Percentiles rank a stretch among this genome's conserved stretches.
These are phyloP conservation scores for Mucor plumbeus DNA, from an alignment of 371 early-diverging fungal genomes.

Conservation along the genomic window DNA sequence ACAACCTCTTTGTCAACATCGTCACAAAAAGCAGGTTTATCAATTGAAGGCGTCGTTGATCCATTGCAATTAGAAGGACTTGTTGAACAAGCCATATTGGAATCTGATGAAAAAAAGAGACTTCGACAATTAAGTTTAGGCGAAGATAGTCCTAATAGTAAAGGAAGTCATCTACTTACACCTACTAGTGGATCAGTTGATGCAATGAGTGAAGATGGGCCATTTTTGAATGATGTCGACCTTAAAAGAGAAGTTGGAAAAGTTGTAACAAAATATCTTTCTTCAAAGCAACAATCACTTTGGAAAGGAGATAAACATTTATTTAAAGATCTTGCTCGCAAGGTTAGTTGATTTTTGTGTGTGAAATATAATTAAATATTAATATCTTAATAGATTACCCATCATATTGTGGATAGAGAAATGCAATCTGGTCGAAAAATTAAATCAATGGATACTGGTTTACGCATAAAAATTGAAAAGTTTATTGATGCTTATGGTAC, in stretches of 20 bases:
- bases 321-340: constrained; percentile 48
- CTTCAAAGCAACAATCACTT: constrained; percentile 33
- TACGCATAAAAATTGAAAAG: constrained; percentile 44
- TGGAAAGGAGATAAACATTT: constrained; percentile 46
- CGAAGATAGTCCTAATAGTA: constrained; percentile 11
- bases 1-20: not conserved
- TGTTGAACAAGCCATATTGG: constrained; percentile 31
- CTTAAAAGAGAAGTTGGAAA: constrained; percentile 44
- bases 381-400: constrained; percentile 36
- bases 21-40: not conserved
- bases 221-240: constrained; percentile 29
- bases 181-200: constrained; percentile 23
- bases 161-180: constrained; percentile 15
- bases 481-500: constrained; percentile 40
- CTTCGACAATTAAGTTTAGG: not conserved
- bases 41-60: constrained; percentile 26
- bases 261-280: constrained; percentile 41
- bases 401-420: constrained; percentile 49
- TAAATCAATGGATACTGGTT: constrained; percentile 27
- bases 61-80: constrained; percentile 25
- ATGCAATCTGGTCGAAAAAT: constrained; percentile 36
- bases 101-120: constrained; percentile 25
- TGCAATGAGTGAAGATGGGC: constrained; percentile 8
- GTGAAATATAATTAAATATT: not conserved
- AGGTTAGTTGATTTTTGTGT: constrained; percentile 28